Evolutionary conservation across 352 stramenopile species (phyloP).

Genomic region (Phytophthora sansomeana): DNA sequence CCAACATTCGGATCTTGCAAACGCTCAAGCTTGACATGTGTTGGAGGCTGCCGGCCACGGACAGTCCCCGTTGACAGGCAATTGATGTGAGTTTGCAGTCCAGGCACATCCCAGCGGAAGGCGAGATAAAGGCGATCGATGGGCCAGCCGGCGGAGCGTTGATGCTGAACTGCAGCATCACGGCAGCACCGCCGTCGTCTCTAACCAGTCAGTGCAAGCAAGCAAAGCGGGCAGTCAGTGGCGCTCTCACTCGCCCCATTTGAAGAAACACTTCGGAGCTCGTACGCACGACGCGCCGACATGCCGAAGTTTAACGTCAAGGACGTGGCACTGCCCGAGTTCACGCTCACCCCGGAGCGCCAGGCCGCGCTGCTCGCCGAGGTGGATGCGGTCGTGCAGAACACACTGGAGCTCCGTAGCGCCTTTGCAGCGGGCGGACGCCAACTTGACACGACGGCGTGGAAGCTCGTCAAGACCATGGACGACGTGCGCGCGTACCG

Average conservation of each 20-base stretch:
- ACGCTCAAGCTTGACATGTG: conserved; percentile 20
- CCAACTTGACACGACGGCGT: conserved; percentile 41
- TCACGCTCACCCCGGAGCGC: conserved; percentile 35
- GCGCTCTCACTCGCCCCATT: conserved; percentile 19
- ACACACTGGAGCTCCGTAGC: conserved; percentile 44
- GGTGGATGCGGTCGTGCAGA: conserved; percentile 40
- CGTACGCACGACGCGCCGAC: conserved; percentile 19
- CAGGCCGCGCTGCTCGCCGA: conserved; percentile 28
- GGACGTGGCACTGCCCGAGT: conserved; percentile 34
- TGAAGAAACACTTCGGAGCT: conserved; percentile 18
- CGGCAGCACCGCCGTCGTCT: conserved; percentile 17
- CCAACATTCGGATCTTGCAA: conserved; percentile 19
- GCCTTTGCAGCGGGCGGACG: conserved; percentile 39
- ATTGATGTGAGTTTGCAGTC: conserved; percentile 12
- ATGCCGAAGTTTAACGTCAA: conserved; percentile 51
- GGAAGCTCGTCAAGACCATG: conserved; percentile 53
- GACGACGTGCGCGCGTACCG: conserved; percentile 48
- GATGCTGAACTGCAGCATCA: conserved; percentile 20
- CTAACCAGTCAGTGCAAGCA: conserved; percentile 15
- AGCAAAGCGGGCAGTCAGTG: conserved; percentile 12
- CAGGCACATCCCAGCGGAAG: conserved; percentile 17
- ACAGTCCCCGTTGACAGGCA: no score
- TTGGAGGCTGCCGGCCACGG: conserved; percentile 10
- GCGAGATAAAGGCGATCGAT: conserved; percentile 37
- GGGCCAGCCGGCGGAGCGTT: conserved; percentile 13